Evolutionary conservation across 1,284 basidiomycete genomes (phyloP).

Genomic region (Amylostereum areolatum): DNA sequence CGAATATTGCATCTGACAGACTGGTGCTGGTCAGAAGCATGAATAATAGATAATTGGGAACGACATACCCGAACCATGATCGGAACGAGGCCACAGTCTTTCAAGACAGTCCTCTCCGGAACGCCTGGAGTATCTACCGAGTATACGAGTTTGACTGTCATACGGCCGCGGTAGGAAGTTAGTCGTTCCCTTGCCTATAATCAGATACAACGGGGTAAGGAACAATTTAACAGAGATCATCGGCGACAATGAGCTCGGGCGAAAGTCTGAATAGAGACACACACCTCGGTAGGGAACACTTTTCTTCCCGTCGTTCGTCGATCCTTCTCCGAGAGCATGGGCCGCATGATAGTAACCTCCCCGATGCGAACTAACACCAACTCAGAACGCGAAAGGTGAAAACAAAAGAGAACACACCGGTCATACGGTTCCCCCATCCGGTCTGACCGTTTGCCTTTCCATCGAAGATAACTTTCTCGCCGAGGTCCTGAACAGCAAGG

Average conservation of each 20-base stretch:
- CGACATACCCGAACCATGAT: conserved; percentile 91
- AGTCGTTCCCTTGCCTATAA: conserved; percentile 85
- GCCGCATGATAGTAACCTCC: conserved; percentile 77
- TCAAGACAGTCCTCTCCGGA: conserved; percentile 70
- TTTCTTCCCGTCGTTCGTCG: conserved; percentile 70
- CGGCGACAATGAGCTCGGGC: background rate
- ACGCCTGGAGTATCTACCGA: conserved; percentile 63
- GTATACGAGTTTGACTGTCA: conserved; percentile 91
- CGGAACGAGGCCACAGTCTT: conserved; percentile 90
- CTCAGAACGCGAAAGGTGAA: conserved; percentile 8
- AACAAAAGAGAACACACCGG: conserved; percentile 50
- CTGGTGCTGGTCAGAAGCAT: conserved; percentile 31
- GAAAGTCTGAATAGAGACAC: conserved; percentile 13
- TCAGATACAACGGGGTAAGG: background rate
- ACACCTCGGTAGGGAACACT: conserved; percentile 87
- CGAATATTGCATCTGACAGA: conserved; percentile 94
- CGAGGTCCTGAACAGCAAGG: conserved; percentile 79
- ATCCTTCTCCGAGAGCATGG: conserved; percentile 85
- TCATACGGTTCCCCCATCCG: conserved; percentile 77
- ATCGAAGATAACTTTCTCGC: conserved; percentile 90
- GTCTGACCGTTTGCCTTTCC: conserved; percentile 55
- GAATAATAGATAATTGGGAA: background rate
- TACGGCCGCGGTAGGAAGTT: conserved; percentile 86
- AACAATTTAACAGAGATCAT: background rate
- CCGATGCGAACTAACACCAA: conserved; percentile 78